Conservation (phyloP, 1,284 basidiomycete species). For the Papiliotrema flavescens region DNA sequence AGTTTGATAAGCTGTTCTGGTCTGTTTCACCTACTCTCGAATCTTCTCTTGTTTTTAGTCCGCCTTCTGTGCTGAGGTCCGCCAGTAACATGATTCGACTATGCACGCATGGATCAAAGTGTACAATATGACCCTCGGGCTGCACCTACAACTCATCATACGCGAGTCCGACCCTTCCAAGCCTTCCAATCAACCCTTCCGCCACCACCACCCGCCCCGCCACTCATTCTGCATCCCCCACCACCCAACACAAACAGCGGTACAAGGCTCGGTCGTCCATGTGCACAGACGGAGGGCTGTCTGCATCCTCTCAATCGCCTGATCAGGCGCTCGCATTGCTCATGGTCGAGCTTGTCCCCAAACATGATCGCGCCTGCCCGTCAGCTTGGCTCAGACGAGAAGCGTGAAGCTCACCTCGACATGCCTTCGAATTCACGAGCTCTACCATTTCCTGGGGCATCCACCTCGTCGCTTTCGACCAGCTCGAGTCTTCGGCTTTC, state of each 20-base stretch:
- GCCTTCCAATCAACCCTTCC: slow-evolving; percentile 23
- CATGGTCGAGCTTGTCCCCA: slow-evolving; percentile 67
- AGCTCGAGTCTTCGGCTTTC: slow-evolving; percentile 45
- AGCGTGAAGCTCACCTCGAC: slow-evolving; percentile 61
- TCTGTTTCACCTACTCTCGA: too few species aligned
- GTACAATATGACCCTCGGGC: too few species aligned
- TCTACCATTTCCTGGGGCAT: slow-evolving; percentile 75
- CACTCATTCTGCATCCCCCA: neutral
- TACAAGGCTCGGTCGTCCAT: slow-evolving; percentile 58
- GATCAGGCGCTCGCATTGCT: slow-evolving; percentile 70
- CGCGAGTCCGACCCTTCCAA: slow-evolving; percentile 8
- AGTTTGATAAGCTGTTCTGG: too few species aligned
- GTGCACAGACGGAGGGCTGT: slow-evolving; percentile 91
- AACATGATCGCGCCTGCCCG: slow-evolving; percentile 89
- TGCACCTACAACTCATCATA: too few species aligned
- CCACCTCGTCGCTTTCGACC: slow-evolving; percentile 68
- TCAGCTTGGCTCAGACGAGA: neutral
- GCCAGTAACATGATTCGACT: too few species aligned
- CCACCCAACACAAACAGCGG: slow-evolving; percentile 38
- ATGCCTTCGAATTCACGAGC: slow-evolving; percentile 86
- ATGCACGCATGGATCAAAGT: too few species aligned
- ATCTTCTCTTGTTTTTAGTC: too few species aligned
- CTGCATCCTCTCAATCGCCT: slow-evolving; percentile 62
- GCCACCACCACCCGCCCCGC: neutral
- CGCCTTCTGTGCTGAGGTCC: too few species aligned